Evolutionary conservation across 1,139 yeast species (phyloP), one percentile per base, ranked within the genome.

Genomic region (Scheffersomyces insectosa): DNA sequence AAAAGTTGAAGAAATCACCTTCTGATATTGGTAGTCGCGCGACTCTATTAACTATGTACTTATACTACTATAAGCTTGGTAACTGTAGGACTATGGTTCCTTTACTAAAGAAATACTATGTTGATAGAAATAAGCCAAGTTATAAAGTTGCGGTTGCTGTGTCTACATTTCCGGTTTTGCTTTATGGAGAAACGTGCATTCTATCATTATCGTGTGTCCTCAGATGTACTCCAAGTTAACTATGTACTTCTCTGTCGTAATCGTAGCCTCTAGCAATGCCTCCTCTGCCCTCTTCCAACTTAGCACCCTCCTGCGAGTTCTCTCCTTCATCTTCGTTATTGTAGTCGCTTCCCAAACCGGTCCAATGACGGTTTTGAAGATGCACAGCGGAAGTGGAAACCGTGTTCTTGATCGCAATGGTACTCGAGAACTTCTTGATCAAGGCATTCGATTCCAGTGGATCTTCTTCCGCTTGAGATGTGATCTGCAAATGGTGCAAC

Each of bases 191-290:
- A 6, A 20, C 2, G 5, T 20, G 6, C 25, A 7, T 20, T 20
- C 25, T 20, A 20, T 20, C 25, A 20, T 20, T 20, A 20, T 20
- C 8, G 6, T 6, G 8, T 20, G 20, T 20, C 25, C 25, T 20
- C 6, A 6, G 25, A 5, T 20, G 3, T 31, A 14, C n/a, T 15
- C 10, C 14, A 14, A 11, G n/a, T 31, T 31, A 31, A 31, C 20
- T 13, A 31, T 36, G 27, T 10, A 36, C 32, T 9, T 45, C 44
- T 25, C 47, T 40, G 46, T 69, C 75, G 42, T 54, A 66, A 41
- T 67, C 72, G 56, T 93, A 93, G 4, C 95, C 96, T 53, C 98
- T 74, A 1, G 99, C 99, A 44, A 91, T 80, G 32, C 99, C 99
- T 2, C 79, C 75, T 38, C 85, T 73, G 1, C 99, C 99, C 51